Percentiles rank a stretch among this genome's conserved stretches.
Evolutionary conservation across 2,329 filamentous ascomycete genomes (phyloP).

Genomic region (Diaporthe capsici): DNA sequence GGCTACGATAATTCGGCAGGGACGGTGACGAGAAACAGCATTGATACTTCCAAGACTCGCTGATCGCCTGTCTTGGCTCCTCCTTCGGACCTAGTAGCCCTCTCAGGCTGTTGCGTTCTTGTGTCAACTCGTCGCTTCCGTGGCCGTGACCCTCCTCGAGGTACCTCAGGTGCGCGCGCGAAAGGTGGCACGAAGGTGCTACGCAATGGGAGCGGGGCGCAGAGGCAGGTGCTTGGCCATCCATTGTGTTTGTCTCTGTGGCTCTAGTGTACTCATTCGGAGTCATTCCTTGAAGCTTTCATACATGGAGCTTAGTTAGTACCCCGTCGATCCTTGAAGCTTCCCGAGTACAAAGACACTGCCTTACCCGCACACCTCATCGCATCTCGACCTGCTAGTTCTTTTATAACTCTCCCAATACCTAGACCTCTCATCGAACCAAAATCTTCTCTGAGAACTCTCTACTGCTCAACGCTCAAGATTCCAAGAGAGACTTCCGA

Average conservation of each 20-base stretch:
- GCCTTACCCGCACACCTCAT: neutral
- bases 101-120: constrained; percentile 6
- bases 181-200: neutral
- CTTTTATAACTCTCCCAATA: neutral
- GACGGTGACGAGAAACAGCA: constrained; percentile 28
- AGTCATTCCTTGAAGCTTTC: constrained; percentile 11
- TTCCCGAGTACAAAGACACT: constrained; percentile 36
- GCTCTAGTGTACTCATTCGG: neutral
- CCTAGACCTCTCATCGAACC: neutral
- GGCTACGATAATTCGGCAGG: constrained; percentile 3
- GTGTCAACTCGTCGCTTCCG: constrained; percentile 21
- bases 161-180: neutral
- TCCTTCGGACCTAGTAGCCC: constrained; percentile 23
- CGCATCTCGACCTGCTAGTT: neutral
- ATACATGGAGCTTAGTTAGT: constrained; percentile 15
- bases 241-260: constrained; percentile 13
- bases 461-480: neutral
- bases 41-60: constrained; percentile 15
- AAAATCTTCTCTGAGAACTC: neutral
- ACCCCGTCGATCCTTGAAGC: constrained; percentile 32
- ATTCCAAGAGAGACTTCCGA: neutral
- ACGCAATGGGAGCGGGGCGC: constrained; percentile 8
- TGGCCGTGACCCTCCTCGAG: neutral
- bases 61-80: constrained; percentile 31
- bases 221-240: constrained; percentile 10